These are phyloP conservation scores for Coelastrella sp. DNA, from an alignment of 139 green algal genomes.

Conservation along the genomic window DNA sequence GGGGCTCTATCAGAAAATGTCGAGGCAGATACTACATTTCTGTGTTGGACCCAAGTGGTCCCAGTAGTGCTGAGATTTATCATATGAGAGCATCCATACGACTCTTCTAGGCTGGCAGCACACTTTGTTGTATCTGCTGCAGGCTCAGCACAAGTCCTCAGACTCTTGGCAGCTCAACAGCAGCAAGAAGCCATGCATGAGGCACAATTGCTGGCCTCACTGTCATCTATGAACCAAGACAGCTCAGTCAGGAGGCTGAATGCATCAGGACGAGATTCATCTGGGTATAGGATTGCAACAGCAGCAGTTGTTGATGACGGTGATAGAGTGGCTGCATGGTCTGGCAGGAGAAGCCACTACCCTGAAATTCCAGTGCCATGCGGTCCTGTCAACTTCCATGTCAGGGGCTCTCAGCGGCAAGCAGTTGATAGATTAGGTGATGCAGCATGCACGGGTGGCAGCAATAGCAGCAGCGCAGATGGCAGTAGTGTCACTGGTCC, in stretches of 20 bases:
- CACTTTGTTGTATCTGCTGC: neutral
- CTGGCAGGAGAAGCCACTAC: too few species aligned
- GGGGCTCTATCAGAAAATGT: too few species aligned
- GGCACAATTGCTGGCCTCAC: conserved; percentile 6
- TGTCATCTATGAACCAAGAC: neutral
- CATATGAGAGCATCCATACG: too few species aligned
- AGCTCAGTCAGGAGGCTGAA: neutral
- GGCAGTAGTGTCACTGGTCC: neutral
- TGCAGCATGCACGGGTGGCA: neutral
- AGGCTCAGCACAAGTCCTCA: conserved; percentile 1
- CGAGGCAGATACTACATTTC: neutral
- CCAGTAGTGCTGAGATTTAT: too few species aligned
- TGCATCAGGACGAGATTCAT: neutral
- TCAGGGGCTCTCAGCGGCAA: too few species aligned
- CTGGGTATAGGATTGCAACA: too few species aligned
- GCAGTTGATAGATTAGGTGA: too few species aligned
- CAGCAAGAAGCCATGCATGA: conserved; percentile 1
- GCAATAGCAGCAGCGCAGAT: neutral
- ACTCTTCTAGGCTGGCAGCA: too few species aligned
- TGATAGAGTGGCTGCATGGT: too few species aligned
- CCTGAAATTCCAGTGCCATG: neutral
- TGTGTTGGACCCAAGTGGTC: neutral
- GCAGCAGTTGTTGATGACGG: too few species aligned
- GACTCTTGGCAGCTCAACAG: neutral
- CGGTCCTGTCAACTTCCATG: neutral